Evolutionary conservation across 2,329 filamentous ascomycete genomes (phyloP), one percentile per base, ranked within the genome.

Genomic region (Nannizziopsis arthrosporioides): DNA sequence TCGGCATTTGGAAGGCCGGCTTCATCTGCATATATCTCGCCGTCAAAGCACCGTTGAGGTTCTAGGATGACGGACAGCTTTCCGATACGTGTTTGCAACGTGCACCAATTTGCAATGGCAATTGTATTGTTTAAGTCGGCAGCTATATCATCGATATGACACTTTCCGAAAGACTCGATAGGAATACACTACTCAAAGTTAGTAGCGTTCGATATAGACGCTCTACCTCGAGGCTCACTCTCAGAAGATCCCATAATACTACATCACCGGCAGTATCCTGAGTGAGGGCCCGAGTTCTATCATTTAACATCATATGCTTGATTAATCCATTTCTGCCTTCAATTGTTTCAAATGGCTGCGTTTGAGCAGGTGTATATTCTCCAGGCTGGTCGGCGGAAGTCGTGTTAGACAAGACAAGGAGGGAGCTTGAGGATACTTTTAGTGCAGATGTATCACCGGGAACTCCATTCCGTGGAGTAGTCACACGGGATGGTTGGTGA

Each of bases 1-100:
- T 84, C 72, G n/a, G 78, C 72, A 53, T 87, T 82, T 9, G 84
- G 76, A 47, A 90, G 57, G 36, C 81, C 73, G 32, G 93, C 70
- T 66, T 96, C 89, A 62, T 98, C 92, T 1, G 88, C 90, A 63
- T 98, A 98, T 65, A 94, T 84, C 61, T 98, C 92, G 12, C 89
- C 92, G 66, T 98, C 92, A 57, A 98, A 98, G 63, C 89, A 95
- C 57, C 93, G 93, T 59, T 92, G 93, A 36, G 89, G 86, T 61
- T 98, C 92, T 14, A 98, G 67, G 14, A 93, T 82, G 2, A 95
- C 90, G 1, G 88, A 90, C 48, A 98, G 72, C 53, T 85, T 87
- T 32, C 92, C 92, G 3, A 90, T 96, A 57, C 90, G 83, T 15
- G 90, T 89, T 60, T 98, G 88, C 46, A 96, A 84, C 1, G 86